Percentiles rank a stretch among this genome's conserved stretches.
phyloP scores from a whole-genome alignment of 1,284 basidiomycete genomes.

The Acaromyces ingoldii region DNA sequence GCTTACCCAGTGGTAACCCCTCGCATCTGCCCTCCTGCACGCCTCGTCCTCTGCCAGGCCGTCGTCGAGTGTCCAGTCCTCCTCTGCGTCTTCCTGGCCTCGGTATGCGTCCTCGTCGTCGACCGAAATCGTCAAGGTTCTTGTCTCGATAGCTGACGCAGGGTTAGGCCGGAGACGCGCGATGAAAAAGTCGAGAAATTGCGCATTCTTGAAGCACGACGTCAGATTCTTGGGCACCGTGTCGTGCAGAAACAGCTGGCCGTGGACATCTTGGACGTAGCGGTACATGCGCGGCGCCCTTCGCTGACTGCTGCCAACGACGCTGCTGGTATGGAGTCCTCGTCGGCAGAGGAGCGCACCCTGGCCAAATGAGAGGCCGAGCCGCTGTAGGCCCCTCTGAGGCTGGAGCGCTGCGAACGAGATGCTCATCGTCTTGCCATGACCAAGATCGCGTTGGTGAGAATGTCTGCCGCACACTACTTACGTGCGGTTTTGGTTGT shows the following conservation, averaged over 20 bases:
- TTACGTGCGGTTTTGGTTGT: too few species aligned
- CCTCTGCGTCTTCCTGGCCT: background rate
- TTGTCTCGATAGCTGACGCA: background rate
- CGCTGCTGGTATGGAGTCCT: too few species aligned
- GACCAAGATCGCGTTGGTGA: too few species aligned
- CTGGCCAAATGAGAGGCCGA: background rate
- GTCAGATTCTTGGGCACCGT: slow-evolving; percentile 14
- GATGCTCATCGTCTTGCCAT: too few species aligned
- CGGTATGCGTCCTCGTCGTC: background rate
- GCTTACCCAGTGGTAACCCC: slow-evolving; percentile 8
- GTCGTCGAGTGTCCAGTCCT: background rate
- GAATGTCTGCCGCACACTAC: too few species aligned
- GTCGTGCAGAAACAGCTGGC: slow-evolving; percentile 12
- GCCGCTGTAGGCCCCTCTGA: too few species aligned
- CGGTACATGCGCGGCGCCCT: background rate
- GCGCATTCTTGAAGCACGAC: slow-evolving; percentile 13
- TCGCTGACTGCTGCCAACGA: too few species aligned
- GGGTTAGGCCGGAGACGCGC: slow-evolving; percentile 7
- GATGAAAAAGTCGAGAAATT: slow-evolving; percentile 17
- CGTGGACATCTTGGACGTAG: slow-evolving; percentile 11
- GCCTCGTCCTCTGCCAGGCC: background rate
- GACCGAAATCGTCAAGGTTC: background rate
- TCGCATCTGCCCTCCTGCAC: background rate
- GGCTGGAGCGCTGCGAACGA: too few species aligned
- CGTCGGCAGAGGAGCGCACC: too few species aligned